phyloP scores from a whole-genome alignment of 306 rosid genomes.

The Prunus campanulata region DNA sequence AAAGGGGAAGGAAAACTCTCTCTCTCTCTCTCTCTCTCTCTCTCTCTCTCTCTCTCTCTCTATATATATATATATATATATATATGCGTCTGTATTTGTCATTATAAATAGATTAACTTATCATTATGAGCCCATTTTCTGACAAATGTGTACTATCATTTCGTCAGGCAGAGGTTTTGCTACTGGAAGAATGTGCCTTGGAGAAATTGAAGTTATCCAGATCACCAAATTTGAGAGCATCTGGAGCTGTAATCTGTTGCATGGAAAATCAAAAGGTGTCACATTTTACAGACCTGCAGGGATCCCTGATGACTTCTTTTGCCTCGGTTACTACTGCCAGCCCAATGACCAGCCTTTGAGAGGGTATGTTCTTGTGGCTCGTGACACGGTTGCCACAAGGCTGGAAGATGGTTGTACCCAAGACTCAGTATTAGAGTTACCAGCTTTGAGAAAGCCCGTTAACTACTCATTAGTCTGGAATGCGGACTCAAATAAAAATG shows the following conservation, averaged over 20 bases:
- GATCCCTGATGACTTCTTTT: constrained; percentile 70
- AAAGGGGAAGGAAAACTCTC: neutral
- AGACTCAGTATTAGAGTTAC: constrained; percentile 25
- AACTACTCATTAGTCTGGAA: constrained; percentile 69
- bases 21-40: too few species aligned
- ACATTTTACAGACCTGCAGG: constrained; percentile 71
- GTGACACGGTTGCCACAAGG: constrained; percentile 33
- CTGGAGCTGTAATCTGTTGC: constrained; percentile 49
- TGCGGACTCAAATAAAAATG: constrained; percentile 45
- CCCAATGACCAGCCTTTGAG: constrained; percentile 54
- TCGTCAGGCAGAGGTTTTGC: constrained; percentile 73
- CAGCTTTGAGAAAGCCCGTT: constrained; percentile 59
- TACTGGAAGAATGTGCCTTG: constrained; percentile 66
- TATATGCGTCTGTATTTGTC: too few species aligned
- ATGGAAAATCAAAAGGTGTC: constrained; percentile 46
- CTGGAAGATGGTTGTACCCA: constrained; percentile 15
- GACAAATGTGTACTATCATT: constrained; percentile 15
- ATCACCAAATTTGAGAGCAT: constrained; percentile 55
- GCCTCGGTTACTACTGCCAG: constrained; percentile 87
- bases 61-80: too few species aligned
- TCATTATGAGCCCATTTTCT: constrained; percentile 16
- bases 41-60: too few species aligned
- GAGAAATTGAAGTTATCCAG: constrained; percentile 60
- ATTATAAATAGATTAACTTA: neutral
- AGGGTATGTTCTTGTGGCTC: constrained; percentile 72